A percentile compares a stretch with the other conserved stretches of the same genome.
Evolutionary conservation across 164 flowering plant species (phyloP).

Genomic region (Tetracentron sinense): DNA sequence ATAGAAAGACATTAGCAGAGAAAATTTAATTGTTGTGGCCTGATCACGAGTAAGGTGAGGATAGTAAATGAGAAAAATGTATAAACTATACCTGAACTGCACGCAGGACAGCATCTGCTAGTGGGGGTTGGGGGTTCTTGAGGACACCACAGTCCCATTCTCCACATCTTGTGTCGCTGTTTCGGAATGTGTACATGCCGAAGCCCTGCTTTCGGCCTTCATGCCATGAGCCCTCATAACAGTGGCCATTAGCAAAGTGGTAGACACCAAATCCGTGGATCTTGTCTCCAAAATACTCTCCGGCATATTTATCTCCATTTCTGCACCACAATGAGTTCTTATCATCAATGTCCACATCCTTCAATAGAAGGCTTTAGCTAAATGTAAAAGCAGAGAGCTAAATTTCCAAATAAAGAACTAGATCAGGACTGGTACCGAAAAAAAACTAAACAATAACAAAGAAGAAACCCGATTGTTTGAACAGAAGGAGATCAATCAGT

Average conservation of each 20-base stretch:
- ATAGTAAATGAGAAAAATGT: background rate
- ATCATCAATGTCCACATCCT: conserved; percentile 5
- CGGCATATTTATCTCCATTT: conserved; percentile 91
- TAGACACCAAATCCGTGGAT: conserved; percentile 96
- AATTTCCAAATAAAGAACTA: no score
- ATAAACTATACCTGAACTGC: conserved; percentile 66
- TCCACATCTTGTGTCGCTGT: conserved; percentile 67
- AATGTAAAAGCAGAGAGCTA: no score
- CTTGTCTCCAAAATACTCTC: conserved; percentile 96
- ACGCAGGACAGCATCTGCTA: conserved; percentile 53
- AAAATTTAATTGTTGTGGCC: background rate
- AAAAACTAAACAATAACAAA: no score
- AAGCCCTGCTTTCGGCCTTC: conserved; percentile 93
- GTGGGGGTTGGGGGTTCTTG: conserved; percentile 42
- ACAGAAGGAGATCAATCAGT: no score
- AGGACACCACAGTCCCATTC: conserved; percentile 82
- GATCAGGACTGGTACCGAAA: no score
- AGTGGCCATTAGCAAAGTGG: conserved; percentile 90
- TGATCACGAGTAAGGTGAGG: background rate
- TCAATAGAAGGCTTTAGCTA: no score
- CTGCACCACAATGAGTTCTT: conserved; percentile 28
- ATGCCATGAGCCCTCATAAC: conserved; percentile 97
- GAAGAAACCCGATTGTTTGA: no score
- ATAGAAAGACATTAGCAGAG: background rate
- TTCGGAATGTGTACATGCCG: conserved; percentile 88